phyloP scores from a whole-genome alignment of 805 yeast genomes.

The Kodamaea hsintzibuensis region DNA sequence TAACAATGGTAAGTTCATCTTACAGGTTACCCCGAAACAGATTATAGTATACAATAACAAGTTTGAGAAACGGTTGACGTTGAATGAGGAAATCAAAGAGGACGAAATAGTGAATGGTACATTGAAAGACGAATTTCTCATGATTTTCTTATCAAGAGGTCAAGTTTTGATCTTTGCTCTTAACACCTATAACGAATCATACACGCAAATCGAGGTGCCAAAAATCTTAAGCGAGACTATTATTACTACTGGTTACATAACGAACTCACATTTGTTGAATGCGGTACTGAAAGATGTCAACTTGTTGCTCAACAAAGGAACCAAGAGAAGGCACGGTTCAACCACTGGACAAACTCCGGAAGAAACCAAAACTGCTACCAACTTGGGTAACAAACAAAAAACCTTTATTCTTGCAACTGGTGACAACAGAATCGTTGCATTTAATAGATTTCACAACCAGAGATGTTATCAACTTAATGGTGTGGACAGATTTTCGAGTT shows the following conservation, averaged over 20 bases:
- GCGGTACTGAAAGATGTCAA: constrained; percentile 36
- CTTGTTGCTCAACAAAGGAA: constrained; percentile 31
- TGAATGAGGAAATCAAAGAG: constrained; percentile 44
- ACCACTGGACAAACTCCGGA: constrained; percentile 13
- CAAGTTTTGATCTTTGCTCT: constrained; percentile 57
- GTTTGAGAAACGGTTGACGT: constrained; percentile 53
- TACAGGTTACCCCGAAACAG: constrained; percentile 72
- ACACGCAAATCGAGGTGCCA: constrained; percentile 38
- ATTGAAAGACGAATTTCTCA: constrained; percentile 60
- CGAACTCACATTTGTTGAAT: constrained; percentile 51
- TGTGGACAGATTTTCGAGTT: constrained; percentile 48
- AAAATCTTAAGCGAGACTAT: constrained; percentile 48
- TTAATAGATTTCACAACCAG: constrained; percentile 55
- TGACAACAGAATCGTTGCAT: constrained; percentile 69
- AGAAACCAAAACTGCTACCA: constrained; percentile 15
- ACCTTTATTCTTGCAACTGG: constrained; percentile 71
- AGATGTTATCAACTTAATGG: constrained; percentile 54
- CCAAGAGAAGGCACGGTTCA: constrained; percentile 29
- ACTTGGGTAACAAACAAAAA: constrained; percentile 25
- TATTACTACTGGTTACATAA: constrained; percentile 68
- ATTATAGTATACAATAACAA: constrained; percentile 60
- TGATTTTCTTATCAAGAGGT: constrained; percentile 68
- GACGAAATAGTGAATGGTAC: constrained; percentile 66
- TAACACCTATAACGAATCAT: constrained; percentile 39
- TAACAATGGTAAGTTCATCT: constrained; percentile 54